phyloP scores from a whole-genome alignment of 2,329 filamentous ascomycete species.

The Aspergillus pseudoglaucus region DNA sequence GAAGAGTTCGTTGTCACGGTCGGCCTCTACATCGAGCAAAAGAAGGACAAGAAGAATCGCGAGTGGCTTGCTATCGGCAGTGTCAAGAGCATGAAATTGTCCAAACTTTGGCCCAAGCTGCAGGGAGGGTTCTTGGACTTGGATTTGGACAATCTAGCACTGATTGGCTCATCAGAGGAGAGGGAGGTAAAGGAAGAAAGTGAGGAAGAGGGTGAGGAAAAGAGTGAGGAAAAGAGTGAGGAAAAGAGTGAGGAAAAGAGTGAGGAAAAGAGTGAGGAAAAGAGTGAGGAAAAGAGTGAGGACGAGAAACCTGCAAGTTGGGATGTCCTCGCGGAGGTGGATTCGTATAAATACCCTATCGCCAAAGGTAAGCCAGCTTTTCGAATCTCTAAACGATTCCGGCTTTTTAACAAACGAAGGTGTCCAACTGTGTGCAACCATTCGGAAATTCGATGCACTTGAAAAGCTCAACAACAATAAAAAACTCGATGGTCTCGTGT shows the following conservation, averaged over 20 bases:
- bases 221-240: background rate
- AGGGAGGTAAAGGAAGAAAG: background rate
- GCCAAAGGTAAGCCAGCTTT: background rate
- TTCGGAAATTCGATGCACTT: background rate
- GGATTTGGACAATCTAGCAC: background rate
- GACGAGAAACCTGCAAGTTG: background rate
- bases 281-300: too few species aligned
- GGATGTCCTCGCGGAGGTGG: background rate
- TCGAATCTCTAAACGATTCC: background rate
- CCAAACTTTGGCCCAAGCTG: background rate
- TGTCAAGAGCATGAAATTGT: background rate
- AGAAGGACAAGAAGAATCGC: background rate
- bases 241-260: background rate
- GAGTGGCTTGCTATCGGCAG: background rate
- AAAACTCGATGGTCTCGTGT: background rate
- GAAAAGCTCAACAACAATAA: background rate
- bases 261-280: background rate
- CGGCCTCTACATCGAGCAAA: background rate
- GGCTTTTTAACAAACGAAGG: background rate
- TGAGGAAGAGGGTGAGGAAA: background rate
- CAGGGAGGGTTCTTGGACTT: background rate
- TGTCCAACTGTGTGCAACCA: background rate
- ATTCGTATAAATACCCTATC: background rate
- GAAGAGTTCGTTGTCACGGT: background rate
- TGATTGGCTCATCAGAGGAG: background rate